These are phyloP conservation scores for Gymnopilus junonius DNA, from an alignment of 768 basidiomycete species.

Conservation along the genomic window DNA sequence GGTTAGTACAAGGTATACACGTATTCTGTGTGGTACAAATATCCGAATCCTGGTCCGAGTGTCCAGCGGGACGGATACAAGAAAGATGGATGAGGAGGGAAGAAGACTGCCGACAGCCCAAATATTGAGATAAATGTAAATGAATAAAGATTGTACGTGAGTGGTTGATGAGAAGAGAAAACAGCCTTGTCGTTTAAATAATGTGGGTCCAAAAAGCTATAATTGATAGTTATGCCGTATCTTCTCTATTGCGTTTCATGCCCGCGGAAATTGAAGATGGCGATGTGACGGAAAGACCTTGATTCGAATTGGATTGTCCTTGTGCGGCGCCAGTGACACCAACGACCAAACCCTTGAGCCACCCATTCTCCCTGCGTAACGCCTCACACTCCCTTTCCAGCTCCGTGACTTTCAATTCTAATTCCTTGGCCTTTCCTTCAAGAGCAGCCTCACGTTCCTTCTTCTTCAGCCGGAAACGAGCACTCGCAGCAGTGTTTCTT, in stretches of 20 bases:
- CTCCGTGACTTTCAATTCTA: slow-evolving; percentile 77
- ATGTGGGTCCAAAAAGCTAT: slow-evolving; percentile 2
- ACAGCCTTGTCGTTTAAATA: slow-evolving; percentile 1
- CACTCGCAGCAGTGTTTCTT: slow-evolving; percentile 90
- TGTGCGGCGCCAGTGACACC: slow-evolving; percentile 79
- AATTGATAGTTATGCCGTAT: slow-evolving; percentile 20
- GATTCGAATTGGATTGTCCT: slow-evolving; percentile 36
- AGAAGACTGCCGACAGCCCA: slow-evolving; percentile 5
- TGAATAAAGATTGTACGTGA: background rate
- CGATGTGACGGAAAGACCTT: slow-evolving; percentile 24
- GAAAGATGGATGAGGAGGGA: background rate
- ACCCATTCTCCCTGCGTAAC: slow-evolving; percentile 87
- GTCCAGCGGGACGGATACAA: slow-evolving; percentile 11
- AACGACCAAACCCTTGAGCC: slow-evolving; percentile 90
- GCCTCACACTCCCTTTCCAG: slow-evolving; percentile 93
- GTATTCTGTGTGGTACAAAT: slow-evolving; percentile 1
- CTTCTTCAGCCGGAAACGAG: slow-evolving; percentile 94
- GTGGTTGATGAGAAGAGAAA: slow-evolving; percentile 3
- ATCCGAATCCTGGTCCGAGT: slow-evolving; percentile 1
- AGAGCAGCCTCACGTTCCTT: slow-evolving; percentile 93
- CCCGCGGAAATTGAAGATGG: slow-evolving; percentile 24
- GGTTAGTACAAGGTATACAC: slow-evolving; percentile 2
- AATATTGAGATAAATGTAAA: slow-evolving; percentile 4
- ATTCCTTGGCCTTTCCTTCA: slow-evolving; percentile 83
- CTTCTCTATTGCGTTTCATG: slow-evolving; percentile 40